Conservation (phyloP, 2,329 filamentous ascomycete genomes). For the Fusarium mundagurra region DNA sequence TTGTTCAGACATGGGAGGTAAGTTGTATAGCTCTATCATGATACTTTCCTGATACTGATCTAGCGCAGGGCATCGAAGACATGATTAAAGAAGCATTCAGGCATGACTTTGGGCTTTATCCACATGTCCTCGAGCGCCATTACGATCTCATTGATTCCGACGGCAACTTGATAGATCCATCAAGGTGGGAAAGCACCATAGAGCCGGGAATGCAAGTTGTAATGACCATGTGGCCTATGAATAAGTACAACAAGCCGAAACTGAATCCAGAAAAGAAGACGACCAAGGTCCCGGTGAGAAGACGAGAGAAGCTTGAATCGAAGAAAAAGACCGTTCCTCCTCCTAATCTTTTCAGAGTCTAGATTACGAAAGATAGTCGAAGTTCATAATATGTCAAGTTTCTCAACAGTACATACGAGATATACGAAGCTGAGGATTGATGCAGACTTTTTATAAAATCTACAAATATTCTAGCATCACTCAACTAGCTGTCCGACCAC, state of each 20-base stretch:
- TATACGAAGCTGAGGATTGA: accelerated
- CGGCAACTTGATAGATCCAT: accelerated
- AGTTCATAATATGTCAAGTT: neutral
- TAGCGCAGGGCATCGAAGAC: accelerated
- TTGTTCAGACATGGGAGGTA: neutral
- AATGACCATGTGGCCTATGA: neutral
- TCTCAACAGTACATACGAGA: neutral
- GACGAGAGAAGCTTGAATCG: neutral
- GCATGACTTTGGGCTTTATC: neutral
- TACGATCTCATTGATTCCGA: neutral
- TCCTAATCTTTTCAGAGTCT: no score
- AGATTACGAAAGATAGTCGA: neutral
- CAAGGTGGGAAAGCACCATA: accelerated
- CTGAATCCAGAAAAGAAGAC: accelerated
- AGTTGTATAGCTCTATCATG: accelerated
- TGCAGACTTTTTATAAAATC: neutral
- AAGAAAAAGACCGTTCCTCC: neutral
- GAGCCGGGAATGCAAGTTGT: neutral
- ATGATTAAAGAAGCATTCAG: neutral
- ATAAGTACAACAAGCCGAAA: no score
- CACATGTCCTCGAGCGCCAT: accelerated
- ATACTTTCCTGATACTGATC: accelerated
- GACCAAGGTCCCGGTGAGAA: accelerated
- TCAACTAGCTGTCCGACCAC: neutral
- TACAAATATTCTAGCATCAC: neutral